Percentiles rank a stretch among this genome's conserved stretches.
Evolutionary conservation across 495 filamentous ascomycete species (phyloP).

Genomic region (Trichoderma asperelloides): DNA sequence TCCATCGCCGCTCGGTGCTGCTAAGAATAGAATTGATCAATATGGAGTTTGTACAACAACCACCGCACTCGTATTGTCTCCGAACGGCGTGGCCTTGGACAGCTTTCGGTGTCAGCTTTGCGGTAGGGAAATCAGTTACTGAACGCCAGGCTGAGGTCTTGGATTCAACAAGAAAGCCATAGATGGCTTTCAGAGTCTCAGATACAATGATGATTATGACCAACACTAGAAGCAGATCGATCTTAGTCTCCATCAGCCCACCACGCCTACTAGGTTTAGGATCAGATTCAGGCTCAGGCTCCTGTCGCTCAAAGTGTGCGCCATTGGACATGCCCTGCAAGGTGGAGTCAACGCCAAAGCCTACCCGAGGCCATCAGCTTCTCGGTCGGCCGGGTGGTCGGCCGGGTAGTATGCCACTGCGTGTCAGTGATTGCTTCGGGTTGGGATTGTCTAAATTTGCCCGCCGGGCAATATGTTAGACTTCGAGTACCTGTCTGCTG

Average conservation of each 20-base stretch:
- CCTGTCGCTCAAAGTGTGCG: not conserved
- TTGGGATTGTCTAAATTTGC: not conserved
- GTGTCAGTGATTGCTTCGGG: not conserved
- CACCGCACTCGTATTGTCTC: not conserved
- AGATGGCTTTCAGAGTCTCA: not conserved
- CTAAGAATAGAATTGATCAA: not conserved
- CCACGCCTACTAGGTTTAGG: not conserved
- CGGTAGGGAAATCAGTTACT: not conserved
- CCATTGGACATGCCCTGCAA: not conserved
- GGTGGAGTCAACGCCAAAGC: not conserved
- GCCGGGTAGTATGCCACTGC: not conserved
- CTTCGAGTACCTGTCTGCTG: not conserved
- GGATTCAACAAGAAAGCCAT: not conserved
- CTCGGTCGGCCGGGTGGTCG: not conserved
- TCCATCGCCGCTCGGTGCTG: not conserved
- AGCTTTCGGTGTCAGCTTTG: not conserved
- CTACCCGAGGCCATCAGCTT: not conserved
- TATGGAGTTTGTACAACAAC: not conserved
- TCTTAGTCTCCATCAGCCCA: not conserved
- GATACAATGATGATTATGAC: too few relatives aligned
- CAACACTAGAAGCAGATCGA: not conserved
- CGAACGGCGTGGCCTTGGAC: not conserved
- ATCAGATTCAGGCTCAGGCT: not conserved
- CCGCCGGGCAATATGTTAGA: not conserved
- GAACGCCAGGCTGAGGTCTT: not conserved